phyloP scores from a whole-genome alignment of 2,329 filamentous ascomycete genomes.

The Fusarium anguioides region DNA sequence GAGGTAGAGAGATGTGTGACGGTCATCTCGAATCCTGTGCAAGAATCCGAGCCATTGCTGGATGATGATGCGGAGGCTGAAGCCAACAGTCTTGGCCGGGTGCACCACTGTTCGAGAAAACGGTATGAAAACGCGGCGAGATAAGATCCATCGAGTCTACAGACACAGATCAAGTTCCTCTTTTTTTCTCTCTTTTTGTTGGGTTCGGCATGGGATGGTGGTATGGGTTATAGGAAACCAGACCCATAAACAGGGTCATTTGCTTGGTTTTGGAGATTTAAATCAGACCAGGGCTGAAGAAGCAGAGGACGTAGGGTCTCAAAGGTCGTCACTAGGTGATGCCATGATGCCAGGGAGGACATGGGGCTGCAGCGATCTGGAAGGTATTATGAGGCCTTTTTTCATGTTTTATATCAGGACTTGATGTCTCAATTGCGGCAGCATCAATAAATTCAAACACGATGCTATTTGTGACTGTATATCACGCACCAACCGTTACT shows the following conservation, averaged over 20 bases:
- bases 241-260: conserved; percentile 1
- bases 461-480: not conserved
- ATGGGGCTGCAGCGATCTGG: conserved; percentile 16
- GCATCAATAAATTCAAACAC: conserved; percentile 24
- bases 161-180: conserved; percentile 10
- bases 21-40: conserved; percentile 6
- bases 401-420: conserved; percentile 40
- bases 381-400: conserved; percentile 21
- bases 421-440: conserved; percentile 20
- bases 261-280: conserved; percentile 35
- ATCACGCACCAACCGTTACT: not conserved
- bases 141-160: conserved; percentile 19
- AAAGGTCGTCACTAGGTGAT: conserved; percentile 7
- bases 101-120: conserved; percentile 10
- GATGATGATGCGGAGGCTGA: conserved; percentile 19
- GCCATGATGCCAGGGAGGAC: conserved; percentile 5
- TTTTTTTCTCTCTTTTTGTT: conserved; percentile 31
- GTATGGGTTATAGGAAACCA: conserved; percentile 27
- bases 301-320: conserved; percentile 1
- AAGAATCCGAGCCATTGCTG: conserved; percentile 35
- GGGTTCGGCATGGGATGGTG: conserved; percentile 11
- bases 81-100: conserved; percentile 10
- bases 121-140: conserved; percentile 28
- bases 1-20: conserved; percentile 19
- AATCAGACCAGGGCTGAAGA: conserved; percentile 5